Evolutionary conservation across 2,329 filamentous ascomycete species (phyloP), one percentile per base, ranked within the genome.

Genomic region (Venturia aucupariae): DNA sequence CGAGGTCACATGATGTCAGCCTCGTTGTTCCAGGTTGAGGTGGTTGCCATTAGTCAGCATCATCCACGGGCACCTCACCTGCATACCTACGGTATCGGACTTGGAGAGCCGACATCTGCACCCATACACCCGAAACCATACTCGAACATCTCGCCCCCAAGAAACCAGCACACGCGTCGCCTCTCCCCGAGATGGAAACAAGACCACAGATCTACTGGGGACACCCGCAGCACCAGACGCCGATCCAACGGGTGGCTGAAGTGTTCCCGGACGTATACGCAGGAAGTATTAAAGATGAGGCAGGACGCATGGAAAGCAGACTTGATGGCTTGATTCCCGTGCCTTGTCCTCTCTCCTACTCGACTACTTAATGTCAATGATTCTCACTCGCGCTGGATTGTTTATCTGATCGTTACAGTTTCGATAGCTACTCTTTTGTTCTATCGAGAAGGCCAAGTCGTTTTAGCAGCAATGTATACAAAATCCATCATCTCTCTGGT

Each of bases 221-320:
- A 51, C 46, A 51, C 46, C 19, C 10, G 27, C 48, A 27, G 48
- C 51, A 10, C 5, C 27, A 57, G 17, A 57, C 30, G 51, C 30
- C 27, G 51, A 35, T 57, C 30, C 51, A 15, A 8, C 46, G 51
- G 51, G 51, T 57, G 51, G 51, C 51, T 57, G 51, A 57, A 27
- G 27, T 32, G 2, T 22, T 30, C 51, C 51, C 51, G 27, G 30
- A 57, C 51, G 3, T 57, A 35, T 35, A 57, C n/a, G 30, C 51
- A 35, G 15, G 2, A 35, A 27, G 7, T 35, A 35, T 57, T 57
- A 57, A 57, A n/a, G 30, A 57, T 35, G 51, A 57, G 51, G 51
- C 51, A 57, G 51, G 51, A 57, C 30, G 15, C 51, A 57, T 57
- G 35, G 13, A 27, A 51, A 22, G 8, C 17, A 19, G 30, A 22